These are phyloP conservation scores for Eimeria acervulina DNA, from an alignment of 169 alveolate genomes.

Conservation along the genomic window DNA sequence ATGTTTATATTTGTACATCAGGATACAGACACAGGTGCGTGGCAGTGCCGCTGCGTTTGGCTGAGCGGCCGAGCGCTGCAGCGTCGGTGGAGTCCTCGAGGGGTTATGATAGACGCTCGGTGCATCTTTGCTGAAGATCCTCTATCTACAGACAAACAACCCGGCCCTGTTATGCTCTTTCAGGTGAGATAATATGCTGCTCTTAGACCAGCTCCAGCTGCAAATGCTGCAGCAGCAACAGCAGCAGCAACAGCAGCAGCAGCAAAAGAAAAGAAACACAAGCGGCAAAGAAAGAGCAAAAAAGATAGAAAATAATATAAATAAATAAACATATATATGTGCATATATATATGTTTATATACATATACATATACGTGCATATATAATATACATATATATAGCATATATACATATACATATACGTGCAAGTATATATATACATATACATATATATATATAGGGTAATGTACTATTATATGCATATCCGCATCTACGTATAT, in stretches of 20 bases:
- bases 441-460: not conserved
- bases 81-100: slow-evolving; percentile 57
- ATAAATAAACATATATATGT: too few species aligned
- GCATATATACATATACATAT: not conserved
- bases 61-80: slow-evolving; percentile 79
- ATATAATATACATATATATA: too few species aligned
- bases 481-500: not conserved
- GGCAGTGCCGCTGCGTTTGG: too few species aligned
- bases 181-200: slow-evolving; percentile 3
- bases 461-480: not conserved
- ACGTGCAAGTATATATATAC: not conserved
- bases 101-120: slow-evolving; percentile 67
- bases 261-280: not conserved
- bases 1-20: slow-evolving; percentile 55
- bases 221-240: too few species aligned
- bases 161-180: slow-evolving; percentile 73
- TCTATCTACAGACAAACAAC: not conserved
- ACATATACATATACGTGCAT: too few species aligned
- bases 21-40: too few species aligned
- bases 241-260: not conserved
- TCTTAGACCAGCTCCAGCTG: not conserved
- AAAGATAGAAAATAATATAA: not conserved
- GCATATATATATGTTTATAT: too few species aligned
- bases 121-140: slow-evolving; percentile 62
- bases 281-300: not conserved